These are phyloP conservation scores for Hibiscus syriacus DNA, from an alignment of 345 rosid genomes.

Conservation along the genomic window DNA sequence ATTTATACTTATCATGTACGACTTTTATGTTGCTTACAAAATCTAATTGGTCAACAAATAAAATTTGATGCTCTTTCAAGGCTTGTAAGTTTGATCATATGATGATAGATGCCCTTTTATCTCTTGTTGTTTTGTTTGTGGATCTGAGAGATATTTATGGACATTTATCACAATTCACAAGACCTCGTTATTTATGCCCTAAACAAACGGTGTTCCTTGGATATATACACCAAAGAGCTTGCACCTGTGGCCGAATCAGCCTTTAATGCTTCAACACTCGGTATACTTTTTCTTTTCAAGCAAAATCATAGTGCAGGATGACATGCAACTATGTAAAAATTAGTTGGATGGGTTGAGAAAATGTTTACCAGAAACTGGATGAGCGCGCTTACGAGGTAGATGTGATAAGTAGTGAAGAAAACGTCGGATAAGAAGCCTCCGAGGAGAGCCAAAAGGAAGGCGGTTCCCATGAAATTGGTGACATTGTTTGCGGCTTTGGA, in stretches of 20 bases:
- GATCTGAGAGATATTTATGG: neutral
- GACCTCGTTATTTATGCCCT: constrained; percentile 1
- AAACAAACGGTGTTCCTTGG: constrained; percentile 1
- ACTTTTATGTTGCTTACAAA: no score
- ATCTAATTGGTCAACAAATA: no score
- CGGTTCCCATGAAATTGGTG: constrained; percentile 85
- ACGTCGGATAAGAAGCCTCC: constrained; percentile 80
- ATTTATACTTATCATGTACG: no score
- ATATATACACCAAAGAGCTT: neutral
- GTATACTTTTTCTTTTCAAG: neutral
- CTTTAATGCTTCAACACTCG: constrained; percentile 4
- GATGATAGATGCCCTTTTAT: no score
- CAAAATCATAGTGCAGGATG: no score
- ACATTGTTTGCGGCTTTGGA: constrained; percentile 63
- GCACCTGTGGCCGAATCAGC: neutral
- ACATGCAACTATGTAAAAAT: neutral
- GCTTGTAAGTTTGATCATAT: no score
- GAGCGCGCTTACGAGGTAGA: constrained; percentile 59
- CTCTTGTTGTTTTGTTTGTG: no score
- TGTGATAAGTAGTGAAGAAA: constrained; percentile 50
- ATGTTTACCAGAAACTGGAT: constrained; percentile 52
- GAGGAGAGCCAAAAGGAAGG: no score
- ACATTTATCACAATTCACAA: neutral
- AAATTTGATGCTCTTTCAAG: no score
- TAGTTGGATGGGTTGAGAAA: neutral